Evolutionary conservation across 2,329 filamentous ascomycete species (phyloP), one percentile per base, ranked within the genome.

Genomic region (Sporothrix curviconia): DNA sequence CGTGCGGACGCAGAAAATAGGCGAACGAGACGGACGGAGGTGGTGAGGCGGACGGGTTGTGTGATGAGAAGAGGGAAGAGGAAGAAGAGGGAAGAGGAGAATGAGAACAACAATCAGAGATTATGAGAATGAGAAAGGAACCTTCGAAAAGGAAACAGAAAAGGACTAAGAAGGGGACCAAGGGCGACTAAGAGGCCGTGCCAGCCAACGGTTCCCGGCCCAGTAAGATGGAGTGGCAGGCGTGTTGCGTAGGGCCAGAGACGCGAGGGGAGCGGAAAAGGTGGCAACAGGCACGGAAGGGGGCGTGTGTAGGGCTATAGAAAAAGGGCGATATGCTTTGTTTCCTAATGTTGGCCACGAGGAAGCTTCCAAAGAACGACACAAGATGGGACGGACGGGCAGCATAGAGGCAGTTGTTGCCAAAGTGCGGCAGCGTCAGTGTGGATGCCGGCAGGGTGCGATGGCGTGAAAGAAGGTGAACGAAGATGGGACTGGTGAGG

Each of bases 241-340:
- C 34, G 44, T 50, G 54, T 50, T n/a, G 36, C 28, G 43, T 34
- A 56, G 47, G 47, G 39, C 24, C 11, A 32, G 25, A 34, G 46
- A 56, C 34, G 46, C 34, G 49, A 56, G 54, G 22, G 22, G 25
- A 39, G 49, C 49, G 49, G 49, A 22, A 56, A 56, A 40, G 54
- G 54, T 47, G 43, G 43, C 54, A 49, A 56, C 34, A 56, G 25
- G 34, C 49, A 51, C 32, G 43, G 30, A 46, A 32, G 14, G 22
- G 36, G 32, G 44, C 36, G 44, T 57, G 37, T 40, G 43, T 43
- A 49, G 50, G 54, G 37, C 28, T 30, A 34, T 47, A n/a, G 37
- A 52, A 52, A 56, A 57, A 54, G 52, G 49, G 55, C 57, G 43
- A 57, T 54, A 54, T 47, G 44, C n/a, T 22, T n/a, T 42, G 39